A percentile compares a stretch with the other conserved stretches of the same genome.
Conservation (phyloP, 2,329 filamentous ascomycete species). For the Fusarium coffeatum region DNA sequence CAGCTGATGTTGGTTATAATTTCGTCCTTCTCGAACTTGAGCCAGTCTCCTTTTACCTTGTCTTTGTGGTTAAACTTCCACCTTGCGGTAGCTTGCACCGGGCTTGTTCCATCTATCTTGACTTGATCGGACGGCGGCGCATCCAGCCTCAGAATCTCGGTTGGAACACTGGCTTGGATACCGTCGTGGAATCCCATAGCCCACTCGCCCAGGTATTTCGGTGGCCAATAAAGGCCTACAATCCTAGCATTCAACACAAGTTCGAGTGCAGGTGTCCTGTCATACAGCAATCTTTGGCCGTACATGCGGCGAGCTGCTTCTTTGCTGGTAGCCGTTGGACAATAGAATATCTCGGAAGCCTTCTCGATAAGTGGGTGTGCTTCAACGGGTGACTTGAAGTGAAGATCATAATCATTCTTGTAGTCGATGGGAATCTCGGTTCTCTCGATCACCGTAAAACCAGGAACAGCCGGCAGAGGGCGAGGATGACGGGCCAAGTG, state of each 20-base stretch:
- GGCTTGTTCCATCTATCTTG: slow-evolving; percentile 59
- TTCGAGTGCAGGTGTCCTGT: slow-evolving; percentile 59
- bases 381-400: slow-evolving; percentile 57
- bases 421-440: slow-evolving; percentile 54
- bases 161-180: slow-evolving; percentile 60
- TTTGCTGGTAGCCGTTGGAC: slow-evolving; percentile 59
- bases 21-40: slow-evolving; percentile 74
- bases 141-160: slow-evolving; percentile 61
- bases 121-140: slow-evolving; percentile 60
- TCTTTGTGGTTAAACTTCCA: slow-evolving; percentile 66
- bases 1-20: slow-evolving; percentile 72
- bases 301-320: slow-evolving; percentile 62
- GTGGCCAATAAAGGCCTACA: slow-evolving; percentile 63
- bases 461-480: slow-evolving; percentile 62
- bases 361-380: slow-evolving; percentile 58
- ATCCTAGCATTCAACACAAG: slow-evolving; percentile 62
- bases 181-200: slow-evolving; percentile 69
- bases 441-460: slow-evolving; percentile 61
- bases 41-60: slow-evolving; percentile 57
- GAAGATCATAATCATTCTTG: slow-evolving; percentile 65
- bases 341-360: slow-evolving; percentile 52
- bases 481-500: slow-evolving; percentile 66
- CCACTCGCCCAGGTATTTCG: slow-evolving; percentile 66
- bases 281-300: slow-evolving; percentile 59
- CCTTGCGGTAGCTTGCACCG: slow-evolving; percentile 60